phyloP scores from a whole-genome alignment of 495 filamentous ascomycete species.

The Hypoxylon trugodes region DNA sequence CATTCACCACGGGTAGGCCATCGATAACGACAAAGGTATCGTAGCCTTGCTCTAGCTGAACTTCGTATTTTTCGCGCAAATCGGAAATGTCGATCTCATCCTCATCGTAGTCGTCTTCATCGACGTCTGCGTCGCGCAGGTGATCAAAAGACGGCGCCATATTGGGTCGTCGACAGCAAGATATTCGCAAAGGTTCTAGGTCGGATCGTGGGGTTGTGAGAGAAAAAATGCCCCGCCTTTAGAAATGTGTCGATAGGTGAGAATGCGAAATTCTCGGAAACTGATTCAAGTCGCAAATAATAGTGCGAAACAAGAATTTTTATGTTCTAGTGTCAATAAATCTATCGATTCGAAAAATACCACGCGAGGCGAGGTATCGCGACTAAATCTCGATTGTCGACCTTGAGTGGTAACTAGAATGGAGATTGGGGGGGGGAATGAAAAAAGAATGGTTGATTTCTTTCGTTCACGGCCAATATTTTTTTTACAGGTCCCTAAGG shows the following conservation, averaged over 20 bases:
- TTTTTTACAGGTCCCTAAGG: slow-evolving; percentile 31
- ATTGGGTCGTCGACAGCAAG: slow-evolving; percentile 49
- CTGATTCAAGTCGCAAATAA: slow-evolving; percentile 13
- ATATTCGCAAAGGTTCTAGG: neutral
- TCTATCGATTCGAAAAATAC: neutral
- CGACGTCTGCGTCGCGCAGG: slow-evolving; percentile 72
- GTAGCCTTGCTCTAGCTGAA: slow-evolving; percentile 92
- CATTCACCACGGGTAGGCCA: slow-evolving; percentile 84
- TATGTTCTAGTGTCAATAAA: slow-evolving; percentile 1
- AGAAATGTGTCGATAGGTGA: slow-evolving; percentile 12
- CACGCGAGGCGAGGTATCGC: neutral
- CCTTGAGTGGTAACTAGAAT: slow-evolving; percentile 3
- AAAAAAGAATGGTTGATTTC: slow-evolving; percentile 13
- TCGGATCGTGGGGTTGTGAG: slow-evolving; percentile 18
- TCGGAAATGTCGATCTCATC: slow-evolving; percentile 96
- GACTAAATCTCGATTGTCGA: neutral
- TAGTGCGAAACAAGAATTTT: slow-evolving; percentile 31
- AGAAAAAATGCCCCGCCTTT: slow-evolving; percentile 48
- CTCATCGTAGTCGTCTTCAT: slow-evolving; percentile 88
- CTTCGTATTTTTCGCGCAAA: slow-evolving; percentile 89
- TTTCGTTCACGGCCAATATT: slow-evolving; percentile 17
- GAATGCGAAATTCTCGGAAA: neutral
- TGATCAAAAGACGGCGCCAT: slow-evolving; percentile 69
- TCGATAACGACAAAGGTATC: slow-evolving; percentile 96
- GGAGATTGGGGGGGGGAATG: neutral